Base-by-base conservation (phyloP, 2,329 filamentous ascomycete genomes). In the Pseudogymnoascus sp. region DNA sequence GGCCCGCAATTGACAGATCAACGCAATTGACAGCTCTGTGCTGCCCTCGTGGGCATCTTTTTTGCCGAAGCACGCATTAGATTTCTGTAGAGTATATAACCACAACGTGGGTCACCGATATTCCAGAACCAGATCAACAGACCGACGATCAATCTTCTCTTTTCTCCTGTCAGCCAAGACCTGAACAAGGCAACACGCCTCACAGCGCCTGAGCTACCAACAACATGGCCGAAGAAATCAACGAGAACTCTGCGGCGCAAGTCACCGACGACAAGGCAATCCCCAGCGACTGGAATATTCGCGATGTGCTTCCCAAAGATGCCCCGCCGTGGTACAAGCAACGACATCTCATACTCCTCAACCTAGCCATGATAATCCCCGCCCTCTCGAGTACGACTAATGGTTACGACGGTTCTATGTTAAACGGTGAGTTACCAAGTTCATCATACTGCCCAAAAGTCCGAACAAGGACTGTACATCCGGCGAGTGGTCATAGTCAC, bases 301-400 rank as follows among this genome's bases (percentile, higher is more conserved):
- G 51, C 29, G 39, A 62, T 62, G 64, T 66, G 36, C 59, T 66
- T n/a, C 64, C 64, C 4, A 51, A 66, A 5, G 45, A 66, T 3
- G 18, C 61, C 11, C 57, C 23, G 4, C 63, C 67, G 10, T 70
- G 68, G 68, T 69, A 66, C 59, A 67, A 65, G 63, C 63, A 67
- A 16, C 61, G 62, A 3, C 68, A 69, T 54, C 59, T 68, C 10
- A 12, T 57, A 21, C 51, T 68, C 39, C 67, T 68, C 10, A 63
- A 67, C 21, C 65, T 64, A 18, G 61, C 63, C 26, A 61, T 66
- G 23, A 63, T 63, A 10, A 65, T 36, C 14, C 51, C 65, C 26
- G 62, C 64, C 39, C 47, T 68, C 36, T 68, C 69, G 62, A 68
- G 60, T 21, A 64, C 65, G 16, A 60, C 65, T 5, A 67, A 66